Percentiles rank a stretch among this genome's conserved stretches.
Evolutionary conservation across 2,329 filamentous ascomycete genomes (phyloP).

Genomic region (Sporothrix brasiliensis): DNA sequence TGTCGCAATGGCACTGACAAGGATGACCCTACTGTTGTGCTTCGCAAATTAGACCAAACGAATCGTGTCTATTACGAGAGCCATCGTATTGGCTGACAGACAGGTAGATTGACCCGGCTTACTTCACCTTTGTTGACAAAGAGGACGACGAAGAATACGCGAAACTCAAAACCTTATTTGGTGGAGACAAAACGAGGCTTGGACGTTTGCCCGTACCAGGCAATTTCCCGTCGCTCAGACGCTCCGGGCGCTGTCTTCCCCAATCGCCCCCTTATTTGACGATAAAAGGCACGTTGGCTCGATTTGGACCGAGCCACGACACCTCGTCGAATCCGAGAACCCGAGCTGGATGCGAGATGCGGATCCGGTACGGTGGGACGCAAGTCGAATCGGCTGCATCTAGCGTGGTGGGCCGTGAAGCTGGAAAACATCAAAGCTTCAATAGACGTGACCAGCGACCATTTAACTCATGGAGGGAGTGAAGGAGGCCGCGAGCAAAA

Average conservation of each 20-base stretch:
- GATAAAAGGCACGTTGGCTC: neutral
- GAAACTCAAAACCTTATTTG: constrained; percentile 3
- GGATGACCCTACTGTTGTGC: neutral
- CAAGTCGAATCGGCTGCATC: too few species aligned
- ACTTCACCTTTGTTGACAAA: neutral
- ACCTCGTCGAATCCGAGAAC: neutral
- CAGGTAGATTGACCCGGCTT: neutral
- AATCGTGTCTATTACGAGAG: too few species aligned
- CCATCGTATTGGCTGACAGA: neutral
- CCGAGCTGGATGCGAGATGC: constrained; percentile 1
- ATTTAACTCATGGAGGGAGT: too few species aligned
- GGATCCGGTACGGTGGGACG: too few species aligned
- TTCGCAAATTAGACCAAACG: too few species aligned
- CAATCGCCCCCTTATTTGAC: neutral
- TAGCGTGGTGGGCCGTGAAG: too few species aligned
- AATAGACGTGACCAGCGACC: too few species aligned
- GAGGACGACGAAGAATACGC: neutral
- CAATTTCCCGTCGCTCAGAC: neutral
- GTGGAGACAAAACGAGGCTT: constrained; percentile 16
- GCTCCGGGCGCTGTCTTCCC: neutral
- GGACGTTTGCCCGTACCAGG: neutral
- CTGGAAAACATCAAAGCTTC: too few species aligned
- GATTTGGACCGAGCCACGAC: neutral
- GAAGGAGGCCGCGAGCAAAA: too few species aligned
- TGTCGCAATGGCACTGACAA: neutral